A percentile compares a stretch with the other conserved stretches of the same genome.
phyloP scores from a whole-genome alignment of 768 basidiomycete species.

The Rubroboletus satanas region DNA sequence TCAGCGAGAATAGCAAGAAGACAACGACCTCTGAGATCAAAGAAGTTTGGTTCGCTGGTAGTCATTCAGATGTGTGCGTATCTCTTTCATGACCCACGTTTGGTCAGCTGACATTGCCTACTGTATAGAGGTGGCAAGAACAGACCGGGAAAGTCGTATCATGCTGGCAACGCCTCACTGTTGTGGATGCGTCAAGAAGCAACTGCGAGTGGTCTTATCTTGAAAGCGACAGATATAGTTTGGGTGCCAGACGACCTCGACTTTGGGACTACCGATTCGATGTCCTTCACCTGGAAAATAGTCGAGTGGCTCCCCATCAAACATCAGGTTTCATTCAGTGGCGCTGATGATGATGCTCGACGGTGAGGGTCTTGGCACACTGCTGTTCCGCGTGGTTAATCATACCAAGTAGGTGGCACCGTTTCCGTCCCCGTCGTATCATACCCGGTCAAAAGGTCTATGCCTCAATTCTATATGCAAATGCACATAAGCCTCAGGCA shows the following conservation, averaged over 20 bases:
- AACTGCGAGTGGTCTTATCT: constrained; percentile 18
- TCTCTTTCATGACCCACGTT: not conserved
- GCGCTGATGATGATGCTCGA: too few species aligned
- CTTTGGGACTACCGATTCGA: constrained; percentile 12
- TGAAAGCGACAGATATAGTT: constrained; percentile 20
- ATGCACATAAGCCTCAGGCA: constrained; percentile 17
- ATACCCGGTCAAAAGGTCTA: constrained; percentile 28
- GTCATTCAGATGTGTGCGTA: constrained; percentile 34
- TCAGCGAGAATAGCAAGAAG: not conserved
- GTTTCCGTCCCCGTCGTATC: constrained; percentile 23
- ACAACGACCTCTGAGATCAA: constrained; percentile 28
- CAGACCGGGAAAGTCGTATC: constrained; percentile 17
- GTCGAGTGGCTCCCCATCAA: not conserved
- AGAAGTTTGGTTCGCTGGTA: constrained; percentile 66
- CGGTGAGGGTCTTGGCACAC: too few species aligned
- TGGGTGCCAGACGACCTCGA: constrained; percentile 16
- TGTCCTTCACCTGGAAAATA: not conserved
- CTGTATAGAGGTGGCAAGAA: constrained; percentile 17
- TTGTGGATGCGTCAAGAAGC: constrained; percentile 36
- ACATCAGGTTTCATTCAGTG: too few species aligned
- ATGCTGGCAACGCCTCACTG: constrained; percentile 25
- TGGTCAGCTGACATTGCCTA: not conserved
- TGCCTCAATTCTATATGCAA: constrained; percentile 22
- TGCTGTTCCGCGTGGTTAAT: too few species aligned
- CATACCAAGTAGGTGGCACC: too few species aligned